Evolutionary conservation across 169 alveolate species (phyloP), one percentile per base, ranked within the genome.

Genomic region (Eimeria maxima): DNA sequence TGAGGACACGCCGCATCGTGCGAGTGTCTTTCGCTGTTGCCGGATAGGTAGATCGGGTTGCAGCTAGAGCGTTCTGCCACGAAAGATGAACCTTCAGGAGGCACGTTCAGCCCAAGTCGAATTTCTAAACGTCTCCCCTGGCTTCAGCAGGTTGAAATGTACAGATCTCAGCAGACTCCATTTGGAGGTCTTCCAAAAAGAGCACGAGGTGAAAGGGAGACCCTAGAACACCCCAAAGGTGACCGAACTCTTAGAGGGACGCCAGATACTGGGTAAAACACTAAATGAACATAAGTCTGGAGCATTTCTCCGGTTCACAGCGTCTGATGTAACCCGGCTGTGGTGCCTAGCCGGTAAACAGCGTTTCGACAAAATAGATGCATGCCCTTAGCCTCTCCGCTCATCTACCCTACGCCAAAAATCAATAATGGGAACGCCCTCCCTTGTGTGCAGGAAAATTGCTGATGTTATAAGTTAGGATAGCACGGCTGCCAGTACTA

Each of bases 1-100:
- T 60, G 57, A 45, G 83, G 73, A 87, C 81, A 2, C 93, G 81
- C 83, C 93, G 65, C 93, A 87, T 87, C 50, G 50, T 87, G 67
- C 7, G 8, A 8, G 27, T 38, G 83, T 11, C 29, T 18, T 16
- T 73, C 44, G 29, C 55, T 33, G 55, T 73, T 38, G 78, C 42
- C n/a, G 67, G 47, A 22, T 6, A 16, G 53, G 20, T 16, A 7
- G 84, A 7, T 44, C 4, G 8, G 8, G 14, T 38, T 73, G 84
- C 53, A 73, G 84, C 47, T 73, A 27, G 84, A 14, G 84, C 13
- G 22, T 16, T 33, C 0, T 33, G 38, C 38, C 38, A 33, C 0
- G 38, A 33, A 33, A 33, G 38, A 33, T 33, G 38, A 33, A 33
- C 38, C 1, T 33, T 33, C 38, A 33, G 38, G 38, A 33, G 38